A percentile compares a stretch with the other conserved stretches of the same genome.
phyloP scores from a whole-genome alignment of 352 stramenopile species.

The Phytophthora aleatoria region DNA sequence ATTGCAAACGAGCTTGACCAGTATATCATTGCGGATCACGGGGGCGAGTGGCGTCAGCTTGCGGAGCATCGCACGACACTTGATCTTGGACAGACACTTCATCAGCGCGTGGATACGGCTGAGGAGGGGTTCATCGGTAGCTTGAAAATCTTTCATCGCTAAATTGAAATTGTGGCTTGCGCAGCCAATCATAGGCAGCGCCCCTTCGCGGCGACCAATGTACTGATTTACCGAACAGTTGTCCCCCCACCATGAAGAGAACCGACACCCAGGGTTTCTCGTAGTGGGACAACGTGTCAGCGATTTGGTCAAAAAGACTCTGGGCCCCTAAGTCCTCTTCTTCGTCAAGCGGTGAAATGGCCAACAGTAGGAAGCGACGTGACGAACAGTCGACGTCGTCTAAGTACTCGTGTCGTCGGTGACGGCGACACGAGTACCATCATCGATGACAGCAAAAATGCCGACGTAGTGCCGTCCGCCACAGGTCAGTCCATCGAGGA shows the following conservation, averaged over 20 bases:
- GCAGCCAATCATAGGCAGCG: slow-evolving; percentile 18
- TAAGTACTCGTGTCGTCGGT: neutral
- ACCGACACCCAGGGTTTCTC: slow-evolving; percentile 15
- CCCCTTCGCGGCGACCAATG: slow-evolving; percentile 8
- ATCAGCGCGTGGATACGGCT: slow-evolving; percentile 12
- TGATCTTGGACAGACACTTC: slow-evolving; percentile 5
- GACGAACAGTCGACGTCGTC: neutral
- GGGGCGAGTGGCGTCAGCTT: neutral
- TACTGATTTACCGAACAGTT: slow-evolving; percentile 28
- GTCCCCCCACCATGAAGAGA: slow-evolving; percentile 15
- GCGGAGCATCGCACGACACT: slow-evolving; percentile 5
- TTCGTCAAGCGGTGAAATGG: slow-evolving; percentile 11
- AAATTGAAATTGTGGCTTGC: neutral
- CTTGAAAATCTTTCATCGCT: neutral
- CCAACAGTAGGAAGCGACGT: slow-evolving; percentile 3
- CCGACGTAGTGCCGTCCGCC: neutral
- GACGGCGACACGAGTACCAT: neutral
- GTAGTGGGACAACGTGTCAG: slow-evolving; percentile 15
- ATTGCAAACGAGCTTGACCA: neutral
- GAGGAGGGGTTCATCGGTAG: neutral
- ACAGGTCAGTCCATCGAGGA: neutral
- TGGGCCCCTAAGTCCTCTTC: slow-evolving; percentile 18
- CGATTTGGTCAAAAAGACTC: slow-evolving; percentile 21
- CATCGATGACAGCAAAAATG: neutral
- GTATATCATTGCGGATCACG: neutral